phyloP scores from a whole-genome alignment of 108 stramenopile species.

The Nannochloropsis granulata region DNA sequence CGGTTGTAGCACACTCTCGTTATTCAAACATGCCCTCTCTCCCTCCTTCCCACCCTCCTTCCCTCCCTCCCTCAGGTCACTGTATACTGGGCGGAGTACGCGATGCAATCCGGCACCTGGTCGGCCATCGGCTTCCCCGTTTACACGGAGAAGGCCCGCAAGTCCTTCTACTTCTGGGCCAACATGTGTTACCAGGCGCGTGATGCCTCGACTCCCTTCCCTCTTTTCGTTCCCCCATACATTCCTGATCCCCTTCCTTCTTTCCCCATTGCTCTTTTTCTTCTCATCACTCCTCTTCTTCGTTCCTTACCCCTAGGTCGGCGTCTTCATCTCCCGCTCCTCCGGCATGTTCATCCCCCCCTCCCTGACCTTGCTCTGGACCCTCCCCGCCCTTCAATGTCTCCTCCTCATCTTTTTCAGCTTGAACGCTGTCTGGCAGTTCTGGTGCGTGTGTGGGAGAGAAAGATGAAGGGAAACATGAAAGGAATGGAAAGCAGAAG shows the following conservation, averaged over 20 bases:
- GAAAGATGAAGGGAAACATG: too few relatives aligned
- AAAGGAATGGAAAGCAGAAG: too few relatives aligned
- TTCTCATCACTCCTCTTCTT: neutral
- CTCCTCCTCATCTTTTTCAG: constrained; percentile 27
- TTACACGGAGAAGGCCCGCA: constrained; percentile 5
- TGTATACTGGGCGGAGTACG: neutral
- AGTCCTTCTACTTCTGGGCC: constrained; percentile 24
- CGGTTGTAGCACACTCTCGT: neutral
- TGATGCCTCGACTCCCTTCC: neutral
- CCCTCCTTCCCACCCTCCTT: neutral
- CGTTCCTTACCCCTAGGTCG: neutral
- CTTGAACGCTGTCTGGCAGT: constrained; percentile 16
- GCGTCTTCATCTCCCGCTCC: constrained; percentile 34
- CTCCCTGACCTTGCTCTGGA: constrained; percentile 11
- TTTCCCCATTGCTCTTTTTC: neutral
- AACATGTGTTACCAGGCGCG: neutral
- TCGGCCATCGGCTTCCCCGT: constrained; percentile 37
- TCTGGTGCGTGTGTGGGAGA: neutral
- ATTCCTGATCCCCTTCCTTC: neutral
- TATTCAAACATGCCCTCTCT: neutral
- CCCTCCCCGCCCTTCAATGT: constrained; percentile 8
- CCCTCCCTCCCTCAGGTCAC: neutral
- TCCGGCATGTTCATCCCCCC: constrained; percentile 21
- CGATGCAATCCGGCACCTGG: constrained; percentile 37
- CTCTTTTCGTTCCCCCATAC: too few relatives aligned